Percentiles rank a stretch among this genome's conserved stretches.
Evolutionary conservation across 2,329 filamentous ascomycete species (phyloP).

Genomic region (Thielaviopsis euricoi): DNA sequence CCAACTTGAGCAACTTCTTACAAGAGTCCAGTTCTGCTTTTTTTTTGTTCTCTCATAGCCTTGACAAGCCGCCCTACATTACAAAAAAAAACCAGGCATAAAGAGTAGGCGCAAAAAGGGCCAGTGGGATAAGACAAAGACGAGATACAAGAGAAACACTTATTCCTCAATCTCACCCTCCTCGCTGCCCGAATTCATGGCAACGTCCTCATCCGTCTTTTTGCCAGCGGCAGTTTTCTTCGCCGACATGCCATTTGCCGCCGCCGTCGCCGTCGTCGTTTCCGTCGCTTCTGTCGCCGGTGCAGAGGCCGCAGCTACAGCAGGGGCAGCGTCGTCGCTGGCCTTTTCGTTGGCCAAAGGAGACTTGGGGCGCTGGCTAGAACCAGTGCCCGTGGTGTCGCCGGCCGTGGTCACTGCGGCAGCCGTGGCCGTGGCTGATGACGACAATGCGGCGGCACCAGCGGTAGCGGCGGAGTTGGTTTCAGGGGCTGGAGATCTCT

Average conservation of each 20-base stretch:
- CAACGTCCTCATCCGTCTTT: conserved; percentile 7
- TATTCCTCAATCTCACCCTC: conserved; percentile 91
- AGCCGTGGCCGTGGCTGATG: too few species aligned
- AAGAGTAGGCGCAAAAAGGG: neutral
- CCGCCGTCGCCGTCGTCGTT: conserved; percentile 1
- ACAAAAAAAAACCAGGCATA: too few species aligned
- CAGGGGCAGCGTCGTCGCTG: neutral
- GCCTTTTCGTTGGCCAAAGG: neutral
- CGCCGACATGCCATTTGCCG: conserved; percentile 16
- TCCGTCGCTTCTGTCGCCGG: too few species aligned
- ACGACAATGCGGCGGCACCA: too few species aligned
- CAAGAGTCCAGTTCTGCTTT: too few species aligned
- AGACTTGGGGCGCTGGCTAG: conserved; percentile 8
- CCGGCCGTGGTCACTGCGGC: too few species aligned
- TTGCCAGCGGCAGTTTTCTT: conserved; percentile 38
- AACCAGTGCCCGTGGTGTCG: neutral
- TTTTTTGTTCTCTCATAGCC: too few species aligned
- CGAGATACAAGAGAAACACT: neutral
- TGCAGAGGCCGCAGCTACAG: neutral
- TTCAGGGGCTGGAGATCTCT: conserved; percentile 31
- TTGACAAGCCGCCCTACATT: too few species aligned
- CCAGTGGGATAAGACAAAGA: neutral
- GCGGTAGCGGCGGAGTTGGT: conserved; percentile 22
- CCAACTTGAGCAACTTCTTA: too few species aligned
- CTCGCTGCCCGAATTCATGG: conserved; percentile 70